A percentile compares a stretch with the other conserved stretches of the same genome.
Conservation (phyloP, 371 early-diverging fungal genomes). For the Homolaphlyctis polyrhiza region DNA sequence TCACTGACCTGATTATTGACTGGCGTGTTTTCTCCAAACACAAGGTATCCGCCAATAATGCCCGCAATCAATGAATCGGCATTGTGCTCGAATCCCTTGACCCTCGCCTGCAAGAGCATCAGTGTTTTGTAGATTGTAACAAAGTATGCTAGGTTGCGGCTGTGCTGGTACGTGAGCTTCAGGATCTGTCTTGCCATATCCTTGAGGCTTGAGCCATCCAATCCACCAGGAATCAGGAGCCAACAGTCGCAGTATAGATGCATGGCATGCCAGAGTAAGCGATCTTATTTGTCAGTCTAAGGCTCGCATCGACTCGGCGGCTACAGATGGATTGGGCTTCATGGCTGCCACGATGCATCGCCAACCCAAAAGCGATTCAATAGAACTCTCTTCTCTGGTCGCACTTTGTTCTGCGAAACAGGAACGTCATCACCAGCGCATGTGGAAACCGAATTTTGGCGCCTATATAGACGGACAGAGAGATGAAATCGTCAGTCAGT, state of each 20-base stretch:
- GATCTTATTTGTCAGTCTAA: no score
- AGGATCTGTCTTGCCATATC: conserved; percentile 72
- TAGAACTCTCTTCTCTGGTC: no score
- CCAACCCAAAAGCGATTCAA: no score
- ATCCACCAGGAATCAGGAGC: not conserved
- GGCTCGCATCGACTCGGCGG: no score
- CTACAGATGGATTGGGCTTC: no score
- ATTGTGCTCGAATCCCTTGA: conserved; percentile 63
- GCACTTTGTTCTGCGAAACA: conserved; percentile 62
- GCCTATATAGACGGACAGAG: no score
- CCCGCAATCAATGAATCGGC: conserved; percentile 88
- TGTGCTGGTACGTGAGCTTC: conserved; percentile 86
- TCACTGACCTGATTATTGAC: conserved; percentile 86
- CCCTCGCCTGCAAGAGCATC: conserved; percentile 65
- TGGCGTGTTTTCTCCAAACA: conserved; percentile 90
- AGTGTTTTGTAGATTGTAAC: conserved; percentile 90
- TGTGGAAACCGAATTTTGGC: conserved; percentile 96
- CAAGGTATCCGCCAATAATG: conserved; percentile 88
- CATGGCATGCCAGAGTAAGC: no score
- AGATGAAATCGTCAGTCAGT: no score
- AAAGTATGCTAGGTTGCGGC: conserved; percentile 84
- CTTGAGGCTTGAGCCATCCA: conserved; percentile 40
- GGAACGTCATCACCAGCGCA: conserved; percentile 94
- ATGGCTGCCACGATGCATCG: no score
- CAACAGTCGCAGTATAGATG: not conserved